A percentile compares a stretch with the other conserved stretches of the same genome.
Conservation (phyloP, 164 flowering plant genomes). For the Litsea cubeba region DNA sequence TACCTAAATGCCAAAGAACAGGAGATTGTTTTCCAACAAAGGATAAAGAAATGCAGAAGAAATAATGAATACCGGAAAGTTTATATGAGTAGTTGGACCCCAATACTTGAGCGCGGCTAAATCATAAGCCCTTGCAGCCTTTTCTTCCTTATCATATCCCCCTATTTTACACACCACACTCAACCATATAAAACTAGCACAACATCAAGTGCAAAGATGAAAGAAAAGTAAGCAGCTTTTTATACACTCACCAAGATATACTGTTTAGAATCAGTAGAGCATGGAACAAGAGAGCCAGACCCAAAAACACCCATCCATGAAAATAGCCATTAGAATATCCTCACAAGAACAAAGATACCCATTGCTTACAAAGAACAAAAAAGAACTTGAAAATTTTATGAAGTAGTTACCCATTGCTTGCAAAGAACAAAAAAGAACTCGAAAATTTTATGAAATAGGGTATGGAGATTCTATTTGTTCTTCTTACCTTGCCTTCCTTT, state of each 20-base stretch:
- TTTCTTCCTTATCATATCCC: slow-evolving; percentile 89
- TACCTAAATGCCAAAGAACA: too few species aligned
- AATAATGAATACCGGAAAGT: slow-evolving; percentile 52
- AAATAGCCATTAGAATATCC: slow-evolving; percentile 21
- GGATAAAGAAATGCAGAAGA: too few species aligned
- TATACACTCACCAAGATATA: slow-evolving; percentile 57
- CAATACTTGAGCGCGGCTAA: slow-evolving; percentile 91
- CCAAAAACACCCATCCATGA: slow-evolving; percentile 8
- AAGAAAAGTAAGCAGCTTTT: not conserved
- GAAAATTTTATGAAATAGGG: not conserved
- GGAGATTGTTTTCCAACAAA: too few species aligned
- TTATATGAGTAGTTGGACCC: slow-evolving; percentile 83
- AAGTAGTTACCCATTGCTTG: not conserved
- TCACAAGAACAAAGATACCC: not conserved
- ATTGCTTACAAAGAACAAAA: not conserved
- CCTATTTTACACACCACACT: slow-evolving; percentile 28
- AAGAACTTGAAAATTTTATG: too few species aligned
- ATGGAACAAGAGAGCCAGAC: slow-evolving; percentile 5
- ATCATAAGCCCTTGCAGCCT: slow-evolving; percentile 89
- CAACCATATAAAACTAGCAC: not conserved
- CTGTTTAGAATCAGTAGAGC: slow-evolving; percentile 26
- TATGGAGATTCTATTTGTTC: not conserved
- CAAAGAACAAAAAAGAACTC: not conserved
- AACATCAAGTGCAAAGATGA: not conserved
- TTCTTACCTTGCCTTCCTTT: slow-evolving; percentile 88